Base-by-base conservation (phyloP, 2,329 filamentous ascomycete genomes). In the Neofusicoccum kwambonambiense region DNA sequence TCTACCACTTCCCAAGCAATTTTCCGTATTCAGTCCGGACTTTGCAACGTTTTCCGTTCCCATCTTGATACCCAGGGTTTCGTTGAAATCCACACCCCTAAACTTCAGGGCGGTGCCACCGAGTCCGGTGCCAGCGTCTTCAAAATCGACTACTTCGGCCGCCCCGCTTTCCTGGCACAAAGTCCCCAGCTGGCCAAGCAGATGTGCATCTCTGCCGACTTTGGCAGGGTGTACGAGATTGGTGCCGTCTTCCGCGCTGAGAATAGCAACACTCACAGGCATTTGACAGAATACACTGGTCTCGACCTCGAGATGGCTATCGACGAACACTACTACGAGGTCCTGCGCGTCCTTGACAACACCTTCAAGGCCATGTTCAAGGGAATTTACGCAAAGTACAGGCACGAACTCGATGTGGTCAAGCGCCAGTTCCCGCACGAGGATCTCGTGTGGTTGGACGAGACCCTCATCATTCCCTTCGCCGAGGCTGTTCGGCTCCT, bases 291-390 rank as follows among this genome's bases (percentile, higher is more conserved):
- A 76, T 97, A 96, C 75, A 97, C 93, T 4, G 93, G 93, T 64
- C 83, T 97, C 35, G 93, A 97, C 83, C 78, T 97, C 17, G 93
- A 97, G 74, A 97, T 97, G 94, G 86, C 89, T 3, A 92, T 97
- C 68, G 89, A 93, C 57, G 87, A 91, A 70, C 89, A 96, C 76
- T 97, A 97, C 75, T 90, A 96, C 72, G 93, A 97, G 77, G 90
- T 93, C 58, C 85, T 97, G 37, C 83, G 87, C 42, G 83, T 91
- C 9, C 86, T 97, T 52, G 93, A 97, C 73, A 83, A 84, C 13
- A 89, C 91, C 66, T 88, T 97, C 76, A 96, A 96, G 81, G 82
- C 84, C 64, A 92, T 96, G 57, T 89, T 92, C 80, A 84, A 85
- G 67, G 88, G 87, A 17, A 81, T 94, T 60, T 92, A 93, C 74